Base-by-base conservation (phyloP, 192 early-diverging fungal species). In the Polychytrium aggregatum region DNA sequence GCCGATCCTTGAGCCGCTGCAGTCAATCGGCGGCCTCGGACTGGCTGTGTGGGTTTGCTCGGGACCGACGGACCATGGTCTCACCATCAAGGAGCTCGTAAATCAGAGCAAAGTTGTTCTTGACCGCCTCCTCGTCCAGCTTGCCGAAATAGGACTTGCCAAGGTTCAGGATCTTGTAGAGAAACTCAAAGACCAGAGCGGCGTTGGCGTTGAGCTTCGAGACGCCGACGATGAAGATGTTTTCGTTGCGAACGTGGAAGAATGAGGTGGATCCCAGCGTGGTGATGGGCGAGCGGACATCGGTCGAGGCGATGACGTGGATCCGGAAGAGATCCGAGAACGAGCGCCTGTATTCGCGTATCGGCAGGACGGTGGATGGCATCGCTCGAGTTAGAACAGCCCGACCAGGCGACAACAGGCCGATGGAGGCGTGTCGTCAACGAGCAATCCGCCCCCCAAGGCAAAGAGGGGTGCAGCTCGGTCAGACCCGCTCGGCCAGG, bases 161-260 rank as follows among this genome's bases (percentile, higher is more conserved):
- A 43, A 90, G 44, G 11, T 82, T 73, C 0, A 81, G 85, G 44
- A 93, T 72, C 57, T 88, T 94, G 61, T 96, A 90, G 40, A 98
- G 72, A 55, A 96, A 98, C 53, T 93, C 74, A 57, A 97, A 83
- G 30, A 96, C 81, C 27, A 88, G 83, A 43, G 88, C 88, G 27
- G 92, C 84, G 57, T 97, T 98, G 11, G 89, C 84, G 65, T 98
- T 98, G 49, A 86, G 86, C 55, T 88, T 86, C 22, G 87, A 86
- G 43, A 98, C 76, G 8, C 87, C 92, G 33, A 91, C 92, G 34
- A 96, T 74, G 54, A 86, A 97, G 18, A 98, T 70, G 64, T 97
- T 97, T 61, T 97, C 95, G 72, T 97, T 90, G 35, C 85, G 83
- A 52, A 92, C 82, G 63, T 98, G 92, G 72, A 92, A 94, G 65